A percentile compares a stretch with the other conserved stretches of the same genome.
These are phyloP conservation scores for Thelonectria discophora DNA, from an alignment of 2,329 filamentous ascomycete genomes.

Conservation along the genomic window DNA sequence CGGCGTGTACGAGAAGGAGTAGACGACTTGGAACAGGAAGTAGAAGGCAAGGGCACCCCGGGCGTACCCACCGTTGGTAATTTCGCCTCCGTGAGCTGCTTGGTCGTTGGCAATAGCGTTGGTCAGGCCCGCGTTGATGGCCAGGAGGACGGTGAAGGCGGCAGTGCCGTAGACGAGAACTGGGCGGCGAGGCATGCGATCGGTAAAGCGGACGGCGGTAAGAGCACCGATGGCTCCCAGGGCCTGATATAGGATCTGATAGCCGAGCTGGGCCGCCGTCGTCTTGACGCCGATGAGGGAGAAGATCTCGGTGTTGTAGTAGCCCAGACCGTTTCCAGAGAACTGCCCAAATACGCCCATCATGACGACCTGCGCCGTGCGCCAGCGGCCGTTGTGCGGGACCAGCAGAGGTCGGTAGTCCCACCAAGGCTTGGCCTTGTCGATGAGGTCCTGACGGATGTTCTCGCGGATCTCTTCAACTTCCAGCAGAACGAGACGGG, in stretches of 20 bases:
- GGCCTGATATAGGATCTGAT: slow-evolving; percentile 7
- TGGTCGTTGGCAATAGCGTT: slow-evolving; percentile 1
- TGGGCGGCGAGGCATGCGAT: too few species aligned
- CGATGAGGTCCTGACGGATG: not conserved
- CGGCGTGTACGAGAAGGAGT: slow-evolving; percentile 16
- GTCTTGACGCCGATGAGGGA: not conserved
- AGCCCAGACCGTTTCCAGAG: slow-evolving; percentile 1
- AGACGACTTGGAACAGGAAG: slow-evolving; percentile 14
- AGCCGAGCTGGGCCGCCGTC: slow-evolving; percentile 4
- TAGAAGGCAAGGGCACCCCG: slow-evolving; percentile 8
- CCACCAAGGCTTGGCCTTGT: slow-evolving; percentile 1
- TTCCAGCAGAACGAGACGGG: slow-evolving; percentile 2
- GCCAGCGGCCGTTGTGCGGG: not conserved
- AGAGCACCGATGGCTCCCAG: too few species aligned
- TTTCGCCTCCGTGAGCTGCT: not conserved
- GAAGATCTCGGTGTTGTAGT: slow-evolving; percentile 7
- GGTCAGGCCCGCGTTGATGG: too few species aligned
- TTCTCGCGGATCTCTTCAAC: slow-evolving; percentile 7
- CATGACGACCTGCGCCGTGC: slow-evolving; percentile 13
- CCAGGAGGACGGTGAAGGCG: too few species aligned
- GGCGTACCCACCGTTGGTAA: not conserved
- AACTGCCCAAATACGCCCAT: slow-evolving; percentile 13
- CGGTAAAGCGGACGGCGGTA: too few species aligned
- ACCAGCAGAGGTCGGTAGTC: slow-evolving; percentile 12
- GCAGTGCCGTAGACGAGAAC: too few species aligned